These are phyloP conservation scores for Xylona heveae DNA, from an alignment of 495 filamentous ascomycete genomes.

Conservation along the genomic window DNA sequence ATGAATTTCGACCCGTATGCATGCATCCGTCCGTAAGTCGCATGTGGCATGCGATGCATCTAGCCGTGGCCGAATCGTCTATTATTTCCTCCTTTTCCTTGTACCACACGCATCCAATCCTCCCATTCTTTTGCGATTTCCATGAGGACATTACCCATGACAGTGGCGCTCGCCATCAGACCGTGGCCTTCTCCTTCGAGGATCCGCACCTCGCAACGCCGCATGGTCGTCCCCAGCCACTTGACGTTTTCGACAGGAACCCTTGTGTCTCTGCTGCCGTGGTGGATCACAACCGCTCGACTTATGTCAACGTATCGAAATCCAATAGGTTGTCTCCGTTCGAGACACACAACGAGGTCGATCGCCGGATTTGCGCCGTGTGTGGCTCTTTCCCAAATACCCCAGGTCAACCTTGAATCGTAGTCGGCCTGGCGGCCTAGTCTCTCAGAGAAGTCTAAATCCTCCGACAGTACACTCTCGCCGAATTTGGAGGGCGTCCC, in stretches of 20 bases:
- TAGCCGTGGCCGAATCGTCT: too few relatives aligned
- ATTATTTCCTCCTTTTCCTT: slow-evolving; percentile 21
- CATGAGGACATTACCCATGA: slow-evolving; percentile 84
- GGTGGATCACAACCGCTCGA: slow-evolving; percentile 74
- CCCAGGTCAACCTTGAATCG: slow-evolving; percentile 68
- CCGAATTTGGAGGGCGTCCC: slow-evolving; percentile 13
- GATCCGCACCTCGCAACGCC: slow-evolving; percentile 72
- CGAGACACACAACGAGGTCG: slow-evolving; percentile 80
- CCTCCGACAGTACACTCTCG: slow-evolving; percentile 22
- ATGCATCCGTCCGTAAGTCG: too few relatives aligned
- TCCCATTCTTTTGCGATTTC: slow-evolving; percentile 93
- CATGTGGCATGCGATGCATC: too few relatives aligned
- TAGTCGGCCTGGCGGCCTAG: slow-evolving; percentile 60
- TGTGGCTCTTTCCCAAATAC: slow-evolving; percentile 89
- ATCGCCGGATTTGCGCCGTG: slow-evolving; percentile 83
- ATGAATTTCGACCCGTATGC: too few relatives aligned
- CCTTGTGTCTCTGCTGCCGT: slow-evolving; percentile 74
- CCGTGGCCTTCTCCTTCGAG: slow-evolving; percentile 89
- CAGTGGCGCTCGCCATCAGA: slow-evolving; percentile 78
- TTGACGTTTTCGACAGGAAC: slow-evolving; percentile 89
- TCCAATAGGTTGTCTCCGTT: slow-evolving; percentile 77
- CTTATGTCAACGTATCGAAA: slow-evolving; percentile 96
- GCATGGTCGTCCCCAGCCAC: slow-evolving; percentile 90
- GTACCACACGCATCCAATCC: slow-evolving; percentile 56
- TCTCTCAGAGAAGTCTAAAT: slow-evolving; percentile 26